phyloP scores from a whole-genome alignment of 2,329 filamentous ascomycete species.

The Pseudocercospora musae region DNA sequence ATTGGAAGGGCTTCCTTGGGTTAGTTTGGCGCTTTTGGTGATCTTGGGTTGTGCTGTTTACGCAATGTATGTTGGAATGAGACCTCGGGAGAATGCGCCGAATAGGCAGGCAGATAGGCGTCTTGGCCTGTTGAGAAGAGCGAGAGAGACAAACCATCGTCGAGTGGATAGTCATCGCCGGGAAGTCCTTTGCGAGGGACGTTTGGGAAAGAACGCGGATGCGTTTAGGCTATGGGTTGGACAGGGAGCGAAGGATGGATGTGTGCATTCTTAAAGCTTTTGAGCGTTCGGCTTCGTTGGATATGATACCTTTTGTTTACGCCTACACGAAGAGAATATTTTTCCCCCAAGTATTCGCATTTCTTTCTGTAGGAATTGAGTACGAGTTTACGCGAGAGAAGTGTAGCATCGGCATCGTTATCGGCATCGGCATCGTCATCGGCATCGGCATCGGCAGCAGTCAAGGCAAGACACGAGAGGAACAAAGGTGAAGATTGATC shows the following conservation, averaged over 20 bases:
- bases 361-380: no score
- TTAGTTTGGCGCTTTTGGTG: neutral
- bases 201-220: no score
- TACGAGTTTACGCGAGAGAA: no score
- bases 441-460: no score
- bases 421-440: no score
- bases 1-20: neutral
- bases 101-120: neutral
- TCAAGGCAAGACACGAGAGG: no score
- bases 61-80: neutral
- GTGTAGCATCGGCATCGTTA: no score
- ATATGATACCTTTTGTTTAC: neutral
- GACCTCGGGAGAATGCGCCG: neutral
- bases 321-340: neutral
- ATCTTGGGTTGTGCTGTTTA: neutral
- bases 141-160: neutral
- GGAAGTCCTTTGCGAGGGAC: neutral
- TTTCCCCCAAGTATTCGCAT: neutral
- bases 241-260: neutral
- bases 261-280: neutral
- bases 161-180: neutral
- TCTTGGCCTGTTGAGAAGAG: no score
- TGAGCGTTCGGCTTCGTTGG: neutral
- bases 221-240: neutral
- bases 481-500: no score